Base-by-base conservation (phyloP, 1,284 basidiomycete species). In the Rhodotorula sp. region DNA sequence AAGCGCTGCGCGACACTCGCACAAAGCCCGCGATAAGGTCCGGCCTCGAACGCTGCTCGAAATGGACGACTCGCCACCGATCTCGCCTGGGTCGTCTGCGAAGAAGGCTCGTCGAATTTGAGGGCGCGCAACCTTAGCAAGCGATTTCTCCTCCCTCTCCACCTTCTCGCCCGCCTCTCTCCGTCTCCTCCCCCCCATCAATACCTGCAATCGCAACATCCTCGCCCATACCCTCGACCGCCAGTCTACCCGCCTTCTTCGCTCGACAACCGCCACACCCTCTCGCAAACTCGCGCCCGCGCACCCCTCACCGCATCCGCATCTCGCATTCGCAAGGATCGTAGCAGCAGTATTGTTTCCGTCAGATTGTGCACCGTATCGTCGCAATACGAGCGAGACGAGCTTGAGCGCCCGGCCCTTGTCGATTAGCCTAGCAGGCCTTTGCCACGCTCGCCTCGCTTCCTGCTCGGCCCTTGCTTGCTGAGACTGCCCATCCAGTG, bases 1-100 rank as follows among this genome's bases (percentile, higher is more conserved):
- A 68, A 66, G 32, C 48, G 64, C 55, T 54, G 56, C 49, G 52
- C 59, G 34, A 64, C 60, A 3, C 49, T 66, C 34, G 51, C 60
- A 17, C 39, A 57, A n/a, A 3, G 61, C 53, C 4, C 64, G 62
- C 36, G 24, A 59, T 20, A 59, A 51, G 46, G 55, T 62, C 13
- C 65, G 67, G 2, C 71, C 71, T 3, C 51, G 51, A 2, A 59
- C 71, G 2, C 53, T 72, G 7, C 59, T 72, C 24, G 1, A 30
- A 5, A 1, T 29, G 32, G 32, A 58, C 46, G 54, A 60, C 20
- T 51, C 56, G 13, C 46, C 2, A 2, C 19, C 7, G 10, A 39
- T 39, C 13, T 32, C 39, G 29, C n/a, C 4, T 17, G 55, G 36
- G 1, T 55, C 52, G 24, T 53, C 61, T 44, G 30, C 61, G 0